phyloP scores from a whole-genome alignment of 2,329 filamentous ascomycete genomes.

The Lachnellula willkommii region DNA sequence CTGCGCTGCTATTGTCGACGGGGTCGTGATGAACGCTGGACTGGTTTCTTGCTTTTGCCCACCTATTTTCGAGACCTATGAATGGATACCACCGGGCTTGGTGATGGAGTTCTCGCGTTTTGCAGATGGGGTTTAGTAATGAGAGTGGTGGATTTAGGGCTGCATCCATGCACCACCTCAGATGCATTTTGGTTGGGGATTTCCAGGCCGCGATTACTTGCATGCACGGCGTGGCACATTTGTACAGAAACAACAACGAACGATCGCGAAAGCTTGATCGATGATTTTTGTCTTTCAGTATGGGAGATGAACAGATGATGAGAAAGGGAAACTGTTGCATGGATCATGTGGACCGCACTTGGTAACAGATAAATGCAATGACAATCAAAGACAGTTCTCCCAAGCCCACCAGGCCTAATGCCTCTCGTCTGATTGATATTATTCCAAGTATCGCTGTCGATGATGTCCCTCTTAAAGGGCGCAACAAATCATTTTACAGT shows the following conservation, averaged over 20 bases:
- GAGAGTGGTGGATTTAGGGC: background rate
- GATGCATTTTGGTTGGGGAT: background rate
- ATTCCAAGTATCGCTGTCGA: too few relatives aligned
- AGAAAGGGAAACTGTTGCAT: background rate
- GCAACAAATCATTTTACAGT: too few relatives aligned
- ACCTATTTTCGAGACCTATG: background rate
- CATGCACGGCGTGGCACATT: background rate
- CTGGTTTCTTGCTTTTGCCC: background rate
- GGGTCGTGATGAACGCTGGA: background rate
- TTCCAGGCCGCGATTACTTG: background rate
- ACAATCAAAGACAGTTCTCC: background rate
- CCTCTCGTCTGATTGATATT: background rate
- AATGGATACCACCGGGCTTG: background rate
- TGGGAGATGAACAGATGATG: background rate
- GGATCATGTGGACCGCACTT: background rate
- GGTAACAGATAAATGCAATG: background rate
- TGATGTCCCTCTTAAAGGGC: too few relatives aligned
- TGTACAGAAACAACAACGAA: background rate
- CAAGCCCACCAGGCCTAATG: background rate
- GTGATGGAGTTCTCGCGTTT: background rate
- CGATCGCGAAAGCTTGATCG: background rate
- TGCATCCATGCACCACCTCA: background rate
- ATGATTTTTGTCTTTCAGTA: background rate
- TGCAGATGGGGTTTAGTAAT: background rate
- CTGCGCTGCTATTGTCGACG: constrained; percentile 1